Evolutionary conservation across 768 basidiomycete species (phyloP), one percentile per base, ranked within the genome.

Genomic region (Collybiopsis luxurians): DNA sequence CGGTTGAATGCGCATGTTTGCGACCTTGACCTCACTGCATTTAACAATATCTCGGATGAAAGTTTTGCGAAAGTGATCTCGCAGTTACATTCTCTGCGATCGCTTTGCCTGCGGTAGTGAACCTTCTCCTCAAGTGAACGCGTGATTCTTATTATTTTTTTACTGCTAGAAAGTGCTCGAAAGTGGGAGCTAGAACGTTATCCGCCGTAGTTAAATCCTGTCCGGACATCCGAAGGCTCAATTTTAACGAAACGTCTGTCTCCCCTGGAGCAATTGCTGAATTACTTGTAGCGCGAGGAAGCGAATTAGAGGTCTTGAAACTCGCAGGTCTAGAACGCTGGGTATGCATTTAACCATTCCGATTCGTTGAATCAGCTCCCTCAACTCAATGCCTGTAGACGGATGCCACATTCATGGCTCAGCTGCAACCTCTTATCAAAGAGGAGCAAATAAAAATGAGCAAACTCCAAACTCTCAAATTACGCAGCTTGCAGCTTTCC

Each of bases 191-290:
- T 3, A 73, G 77, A 60, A 81, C 85, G 1, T 69, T 77, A 34
- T 68, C 74, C 12, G 78, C 75, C 2, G 69, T 73, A 4, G 76
- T 77, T 10, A 66, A 67, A 31, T 66, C 64, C 10, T 85, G 84
- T 60, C 70, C 63, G 13, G 63, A 63, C 15, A 73, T 90, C 31
- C 72, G 64, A 12, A 66, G 71, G 0, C 63, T 86, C 46, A 88
- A 89, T 60, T 65, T 89, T 34, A 87, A 78, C 61, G 83, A 83
- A 57, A 90, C 88, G 2, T 73, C 80, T 2, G 77, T 78, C 4
- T 68, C 80, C 1, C 81, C 86, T 0, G 56, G 60, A 1, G 78
- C 81, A 15, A 64, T 89, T 7, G 71, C 74, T 1, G 69, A 75
- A 9, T 61, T 86, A 17, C 65, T 85, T 0, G 63, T 69, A 3